phyloP scores from a whole-genome alignment of 2,329 filamentous ascomycete species.

The Cladosporium austrohemisphaericum region DNA sequence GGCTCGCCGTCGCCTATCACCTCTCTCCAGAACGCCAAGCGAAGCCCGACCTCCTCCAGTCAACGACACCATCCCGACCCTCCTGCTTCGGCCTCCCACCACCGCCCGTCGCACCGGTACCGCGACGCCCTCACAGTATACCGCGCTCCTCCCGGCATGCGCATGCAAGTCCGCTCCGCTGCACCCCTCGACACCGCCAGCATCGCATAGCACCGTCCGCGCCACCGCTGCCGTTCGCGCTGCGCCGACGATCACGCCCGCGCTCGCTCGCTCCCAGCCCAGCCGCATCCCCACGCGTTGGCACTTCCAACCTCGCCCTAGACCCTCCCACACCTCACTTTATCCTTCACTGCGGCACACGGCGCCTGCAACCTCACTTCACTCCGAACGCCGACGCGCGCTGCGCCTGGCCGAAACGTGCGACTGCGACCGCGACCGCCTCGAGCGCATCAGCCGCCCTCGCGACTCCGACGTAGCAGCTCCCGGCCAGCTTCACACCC shows the following conservation, averaged over 20 bases:
- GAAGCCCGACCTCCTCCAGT: background rate
- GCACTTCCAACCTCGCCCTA: background rate
- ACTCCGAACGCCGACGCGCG: slow-evolving; percentile 3
- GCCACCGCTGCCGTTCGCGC: slow-evolving; percentile 1
- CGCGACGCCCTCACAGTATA: background rate
- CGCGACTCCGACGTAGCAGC: background rate
- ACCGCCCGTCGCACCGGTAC: background rate
- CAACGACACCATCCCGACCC: background rate
- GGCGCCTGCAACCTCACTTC: background rate
- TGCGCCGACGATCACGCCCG: background rate
- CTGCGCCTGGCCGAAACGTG: slow-evolving; percentile 14
- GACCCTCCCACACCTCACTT: background rate
- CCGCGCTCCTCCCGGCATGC: background rate
- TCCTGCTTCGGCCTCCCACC: background rate
- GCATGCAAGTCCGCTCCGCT: background rate
- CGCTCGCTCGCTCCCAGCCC: slow-evolving; percentile 3
- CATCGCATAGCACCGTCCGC: background rate
- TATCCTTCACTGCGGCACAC: background rate
- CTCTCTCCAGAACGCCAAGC: background rate
- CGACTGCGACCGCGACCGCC: slow-evolving; percentile 4
- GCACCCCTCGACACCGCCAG: background rate
- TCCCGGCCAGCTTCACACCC: background rate
- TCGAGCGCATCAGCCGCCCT: slow-evolving; percentile 10
- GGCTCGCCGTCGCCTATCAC: background rate
- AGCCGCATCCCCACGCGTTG: slow-evolving; percentile 4